phyloP scores from a whole-genome alignment of 176 grass and related monocot genomes.

The Paspalum notatum region DNA sequence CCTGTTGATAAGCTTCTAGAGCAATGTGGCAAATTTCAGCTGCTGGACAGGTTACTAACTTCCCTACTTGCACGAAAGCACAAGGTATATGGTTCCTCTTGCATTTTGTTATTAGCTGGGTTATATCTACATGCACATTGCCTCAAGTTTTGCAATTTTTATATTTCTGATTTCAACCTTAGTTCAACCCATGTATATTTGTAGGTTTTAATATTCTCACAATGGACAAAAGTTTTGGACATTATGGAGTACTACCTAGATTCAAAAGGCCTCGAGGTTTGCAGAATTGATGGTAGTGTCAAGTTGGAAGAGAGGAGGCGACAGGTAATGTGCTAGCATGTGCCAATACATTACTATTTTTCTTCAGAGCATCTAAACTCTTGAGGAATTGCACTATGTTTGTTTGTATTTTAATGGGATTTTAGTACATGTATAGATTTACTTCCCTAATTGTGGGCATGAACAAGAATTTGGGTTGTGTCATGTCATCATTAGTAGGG shows the following conservation, averaged over 20 bases:
- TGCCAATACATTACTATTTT: constrained; percentile 19
- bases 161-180: neutral
- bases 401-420: neutral
- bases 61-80: constrained; percentile 66
- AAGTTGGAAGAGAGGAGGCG: constrained; percentile 69
- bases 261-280: constrained; percentile 65
- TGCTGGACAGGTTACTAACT: constrained; percentile 71
- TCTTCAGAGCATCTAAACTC: neutral
- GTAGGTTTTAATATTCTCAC: constrained; percentile 94
- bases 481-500: neutral
- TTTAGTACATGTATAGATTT: neutral
- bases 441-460: neutral
- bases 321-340: constrained; percentile 61
- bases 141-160: neutral
- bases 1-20: constrained; percentile 76
- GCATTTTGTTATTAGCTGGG: constrained; percentile 10
- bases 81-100: constrained; percentile 59
- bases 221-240: constrained; percentile 94
- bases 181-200: constrained; percentile 30
- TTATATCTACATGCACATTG: neutral
- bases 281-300: constrained; percentile 90
- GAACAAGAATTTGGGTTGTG: neutral
- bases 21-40: constrained; percentile 85
- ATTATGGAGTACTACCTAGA: constrained; percentile 82
- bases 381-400: neutral